These are phyloP conservation scores for Umbelopsis sp. DNA, from an alignment of 192 early-diverging fungal species.

Conservation along the genomic window DNA sequence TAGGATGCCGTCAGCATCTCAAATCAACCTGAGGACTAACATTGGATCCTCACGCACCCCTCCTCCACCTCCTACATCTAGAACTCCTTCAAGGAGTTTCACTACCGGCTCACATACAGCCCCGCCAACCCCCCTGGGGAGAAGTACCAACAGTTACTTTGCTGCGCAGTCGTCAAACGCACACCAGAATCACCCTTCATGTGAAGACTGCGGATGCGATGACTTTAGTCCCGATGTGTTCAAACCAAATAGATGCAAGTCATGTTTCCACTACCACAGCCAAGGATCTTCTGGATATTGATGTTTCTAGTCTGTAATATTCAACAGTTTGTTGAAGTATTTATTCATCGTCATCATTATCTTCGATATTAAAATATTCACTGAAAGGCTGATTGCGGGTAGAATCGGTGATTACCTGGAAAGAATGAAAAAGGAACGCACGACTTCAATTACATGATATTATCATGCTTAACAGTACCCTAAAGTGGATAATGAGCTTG, in stretches of 20 bases:
- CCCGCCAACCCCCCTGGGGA: background rate
- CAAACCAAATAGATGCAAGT: slow-evolving; percentile 74
- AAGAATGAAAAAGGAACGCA: background rate
- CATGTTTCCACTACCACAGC: slow-evolving; percentile 78
- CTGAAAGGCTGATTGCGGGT: background rate
- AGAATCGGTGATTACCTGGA: background rate
- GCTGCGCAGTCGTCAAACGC: slow-evolving; percentile 13
- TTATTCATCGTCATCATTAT: background rate
- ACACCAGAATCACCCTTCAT: slow-evolving; percentile 30
- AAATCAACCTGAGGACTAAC: background rate
- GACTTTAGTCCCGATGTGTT: slow-evolving; percentile 79
- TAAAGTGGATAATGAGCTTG: too few species aligned
- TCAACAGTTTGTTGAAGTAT: background rate
- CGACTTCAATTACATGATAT: too few species aligned
- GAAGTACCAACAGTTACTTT: background rate
- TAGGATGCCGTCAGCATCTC: slow-evolving; percentile 13
- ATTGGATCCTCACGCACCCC: slow-evolving; percentile 35
- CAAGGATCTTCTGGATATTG: background rate
- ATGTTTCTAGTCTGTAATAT: background rate
- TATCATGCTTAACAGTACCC: background rate
- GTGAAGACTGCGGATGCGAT: slow-evolving; percentile 69
- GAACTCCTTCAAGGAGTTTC: slow-evolving; percentile 42
- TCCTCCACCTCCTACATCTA: slow-evolving; percentile 35
- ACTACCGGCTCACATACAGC: slow-evolving; percentile 39
- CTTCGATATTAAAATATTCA: background rate